Conservation (phyloP, 768 basidiomycete genomes). For the Lentinus brumalis region DNA sequence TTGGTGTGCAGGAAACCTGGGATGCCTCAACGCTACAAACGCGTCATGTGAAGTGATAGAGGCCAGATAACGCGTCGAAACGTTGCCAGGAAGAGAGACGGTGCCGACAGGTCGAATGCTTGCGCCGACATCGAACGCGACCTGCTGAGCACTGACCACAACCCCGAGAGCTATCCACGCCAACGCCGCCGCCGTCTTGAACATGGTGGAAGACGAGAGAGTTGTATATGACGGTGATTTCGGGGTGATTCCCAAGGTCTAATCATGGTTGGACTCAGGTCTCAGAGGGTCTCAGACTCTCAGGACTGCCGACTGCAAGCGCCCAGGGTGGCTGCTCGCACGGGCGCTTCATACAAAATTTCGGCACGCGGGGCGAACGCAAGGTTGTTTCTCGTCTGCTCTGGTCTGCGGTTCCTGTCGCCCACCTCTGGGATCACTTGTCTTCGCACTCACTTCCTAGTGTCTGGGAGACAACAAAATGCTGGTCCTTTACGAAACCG, state of each 20-base stretch:
- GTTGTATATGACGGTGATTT: neutral
- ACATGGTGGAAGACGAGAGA: constrained; percentile 5
- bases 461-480: constrained; percentile 44
- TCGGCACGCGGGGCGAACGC: constrained; percentile 18
- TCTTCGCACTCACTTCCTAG: constrained; percentile 2
- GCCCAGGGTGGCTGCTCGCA: constrained; percentile 13
- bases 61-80: constrained; percentile 25
- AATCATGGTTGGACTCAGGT: neutral
- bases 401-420: neutral
- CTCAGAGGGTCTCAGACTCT: neutral
- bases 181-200: constrained; percentile 1
- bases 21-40: constrained; percentile 35
- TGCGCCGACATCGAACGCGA: neutral
- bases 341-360: constrained; percentile 16
- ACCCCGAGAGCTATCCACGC: neutral
- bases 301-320: neutral
- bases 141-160: constrained; percentile 2
- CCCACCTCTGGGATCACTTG: neutral
- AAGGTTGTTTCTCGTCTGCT: neutral
- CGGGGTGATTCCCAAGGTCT: constrained; percentile 1
- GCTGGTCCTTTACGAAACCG: constrained; percentile 96
- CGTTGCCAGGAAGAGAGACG: constrained; percentile 1
- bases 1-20: constrained; percentile 52
- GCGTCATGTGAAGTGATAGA: constrained; percentile 28
- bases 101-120: neutral